These are phyloP conservation scores for Aspergillus udagawae DNA, from an alignment of 2,329 filamentous ascomycete species.

Conservation along the genomic window DNA sequence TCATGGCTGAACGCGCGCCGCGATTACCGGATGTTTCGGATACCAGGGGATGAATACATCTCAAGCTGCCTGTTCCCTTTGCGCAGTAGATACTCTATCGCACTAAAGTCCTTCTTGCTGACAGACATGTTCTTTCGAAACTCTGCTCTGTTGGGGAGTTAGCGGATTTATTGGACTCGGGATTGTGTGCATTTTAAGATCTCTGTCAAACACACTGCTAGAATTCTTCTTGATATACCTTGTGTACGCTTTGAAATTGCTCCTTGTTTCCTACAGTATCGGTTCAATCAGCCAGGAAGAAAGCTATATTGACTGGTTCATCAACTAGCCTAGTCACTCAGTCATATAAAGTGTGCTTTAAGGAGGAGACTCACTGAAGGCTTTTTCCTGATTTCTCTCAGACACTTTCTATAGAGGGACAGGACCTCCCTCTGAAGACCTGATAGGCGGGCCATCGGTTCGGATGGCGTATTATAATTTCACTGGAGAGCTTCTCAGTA, in stretches of 20 bases:
- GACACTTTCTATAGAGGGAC: conserved; percentile 77
- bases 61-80: conserved; percentile 80
- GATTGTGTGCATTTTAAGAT: conserved; percentile 1
- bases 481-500: neutral
- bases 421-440: conserved; percentile 90
- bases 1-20: neutral
- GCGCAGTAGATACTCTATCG: conserved; percentile 79
- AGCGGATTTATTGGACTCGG: conserved; percentile 8
- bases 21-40: conserved; percentile 63
- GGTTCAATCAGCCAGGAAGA: neutral
- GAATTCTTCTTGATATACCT: conserved; percentile 30
- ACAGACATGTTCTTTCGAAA: conserved; percentile 68
- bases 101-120: conserved; percentile 79
- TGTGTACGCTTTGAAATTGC: conserved; percentile 40
- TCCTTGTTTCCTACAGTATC: conserved; percentile 32
- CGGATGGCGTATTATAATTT: conserved; percentile 1
- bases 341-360: neutral
- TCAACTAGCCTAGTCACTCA: neutral
- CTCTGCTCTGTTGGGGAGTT: conserved; percentile 54
- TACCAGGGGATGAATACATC: conserved; percentile 72
- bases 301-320: neutral
- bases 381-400: conserved; percentile 78
- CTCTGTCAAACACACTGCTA: neutral
- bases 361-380: conserved; percentile 56
- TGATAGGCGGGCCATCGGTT: conserved; percentile 54